Percentiles rank a stretch among this genome's conserved stretches.
phyloP scores from a whole-genome alignment of 1,139 yeast species.

The Candida freyschussii region DNA sequence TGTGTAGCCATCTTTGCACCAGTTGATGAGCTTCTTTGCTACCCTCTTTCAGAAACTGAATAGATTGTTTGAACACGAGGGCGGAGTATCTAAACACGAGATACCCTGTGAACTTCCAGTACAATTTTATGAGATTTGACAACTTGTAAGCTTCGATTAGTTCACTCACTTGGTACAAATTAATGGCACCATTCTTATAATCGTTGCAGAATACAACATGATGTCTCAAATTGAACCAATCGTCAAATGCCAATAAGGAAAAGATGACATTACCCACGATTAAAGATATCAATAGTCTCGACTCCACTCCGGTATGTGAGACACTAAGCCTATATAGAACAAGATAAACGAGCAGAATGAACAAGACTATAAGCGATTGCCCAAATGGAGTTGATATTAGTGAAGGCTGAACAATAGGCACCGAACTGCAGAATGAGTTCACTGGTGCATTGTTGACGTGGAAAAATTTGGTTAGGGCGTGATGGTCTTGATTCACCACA shows the following conservation, averaged over 20 bases:
- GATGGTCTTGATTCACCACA: constrained; percentile 1
- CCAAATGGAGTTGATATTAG: constrained; percentile 24
- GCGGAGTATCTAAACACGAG: constrained; percentile 8
- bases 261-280: constrained; percentile 19
- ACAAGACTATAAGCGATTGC: constrained; percentile 15
- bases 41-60: constrained; percentile 11
- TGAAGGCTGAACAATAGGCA: constrained; percentile 23
- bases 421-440: constrained; percentile 17
- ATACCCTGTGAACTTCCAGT: not conserved
- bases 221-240: constrained; percentile 23
- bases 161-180: constrained; percentile 22
- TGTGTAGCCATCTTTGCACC: constrained; percentile 9
- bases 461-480: constrained; percentile 15
- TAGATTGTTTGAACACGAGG: constrained; percentile 18
- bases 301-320: constrained; percentile 18
- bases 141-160: constrained; percentile 19
- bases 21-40: constrained; percentile 12
- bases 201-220: constrained; percentile 24
- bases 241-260: constrained; percentile 16
- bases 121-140: constrained; percentile 4
- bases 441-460: constrained; percentile 24
- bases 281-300: constrained; percentile 19
- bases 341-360: constrained; percentile 12
- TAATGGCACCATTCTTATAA: constrained; percentile 23
- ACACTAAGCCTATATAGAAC: constrained; percentile 8